These are phyloP conservation scores for Teunomyces lycoperdinae DNA, from an alignment of 805 yeast genomes.

Conservation along the genomic window DNA sequence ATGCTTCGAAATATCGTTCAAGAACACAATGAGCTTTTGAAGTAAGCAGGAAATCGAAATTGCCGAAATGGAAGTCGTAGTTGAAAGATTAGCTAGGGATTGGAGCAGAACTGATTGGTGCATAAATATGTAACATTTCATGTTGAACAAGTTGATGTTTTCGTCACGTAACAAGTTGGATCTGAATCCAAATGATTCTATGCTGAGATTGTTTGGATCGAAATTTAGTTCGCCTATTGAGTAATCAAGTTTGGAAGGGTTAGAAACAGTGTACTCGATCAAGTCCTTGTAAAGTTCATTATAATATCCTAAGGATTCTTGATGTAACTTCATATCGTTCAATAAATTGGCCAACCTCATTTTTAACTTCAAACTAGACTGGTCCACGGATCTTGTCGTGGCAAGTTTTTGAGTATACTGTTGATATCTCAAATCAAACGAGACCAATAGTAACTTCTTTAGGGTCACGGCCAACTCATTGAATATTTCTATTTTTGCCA, in stretches of 20 bases:
- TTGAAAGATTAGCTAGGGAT: constrained; percentile 32
- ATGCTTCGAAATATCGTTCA: constrained; percentile 34
- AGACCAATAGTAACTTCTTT: constrained; percentile 48
- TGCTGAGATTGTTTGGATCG: not conserved
- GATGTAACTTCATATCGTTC: constrained; percentile 53
- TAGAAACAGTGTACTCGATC: not conserved
- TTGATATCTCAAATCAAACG: constrained; percentile 41
- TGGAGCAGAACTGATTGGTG: constrained; percentile 36
- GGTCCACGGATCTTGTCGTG: not conserved
- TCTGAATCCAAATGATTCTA: not conserved
- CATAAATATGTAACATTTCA: constrained; percentile 32
- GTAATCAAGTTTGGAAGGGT: not conserved
- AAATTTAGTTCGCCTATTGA: not conserved
- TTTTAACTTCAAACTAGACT: constrained; percentile 35
- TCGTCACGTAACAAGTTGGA: constrained; percentile 4
- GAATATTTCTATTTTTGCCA: constrained; percentile 52
- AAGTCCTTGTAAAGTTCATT: constrained; percentile 39
- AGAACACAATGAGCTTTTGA: constrained; percentile 35
- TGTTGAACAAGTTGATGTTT: constrained; percentile 21
- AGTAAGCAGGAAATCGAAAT: constrained; percentile 38
- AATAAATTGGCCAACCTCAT: constrained; percentile 53
- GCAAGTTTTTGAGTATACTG: constrained; percentile 9
- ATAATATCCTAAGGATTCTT: constrained; percentile 58
- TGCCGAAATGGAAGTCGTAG: constrained; percentile 41
- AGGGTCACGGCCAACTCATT: constrained; percentile 40